These are phyloP conservation scores for Daldinia sp. DNA, from an alignment of 2,329 filamentous ascomycete species.

Conservation along the genomic window DNA sequence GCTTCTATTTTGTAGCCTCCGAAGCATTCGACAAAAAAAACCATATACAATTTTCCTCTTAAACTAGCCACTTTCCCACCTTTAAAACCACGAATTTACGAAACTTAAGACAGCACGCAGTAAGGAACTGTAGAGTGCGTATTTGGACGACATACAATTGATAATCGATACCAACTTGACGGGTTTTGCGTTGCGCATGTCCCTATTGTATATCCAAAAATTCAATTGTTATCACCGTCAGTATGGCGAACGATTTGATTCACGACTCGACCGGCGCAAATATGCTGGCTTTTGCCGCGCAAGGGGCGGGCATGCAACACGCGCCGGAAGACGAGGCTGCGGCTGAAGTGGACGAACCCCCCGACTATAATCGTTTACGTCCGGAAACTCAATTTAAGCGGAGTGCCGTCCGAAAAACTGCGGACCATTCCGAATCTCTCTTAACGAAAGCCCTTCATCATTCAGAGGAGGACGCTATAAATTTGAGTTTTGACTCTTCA, in stretches of 20 bases:
- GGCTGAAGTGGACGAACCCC: constrained; percentile 89
- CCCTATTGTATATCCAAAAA: constrained; percentile 18
- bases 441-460: constrained; percentile 85
- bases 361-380: constrained; percentile 66
- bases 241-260: constrained; percentile 55
- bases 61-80: constrained; percentile 15
- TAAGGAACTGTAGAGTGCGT: constrained; percentile 18
- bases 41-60: constrained; percentile 15
- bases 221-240: constrained; percentile 27
- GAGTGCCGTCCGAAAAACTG: constrained; percentile 61
- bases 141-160: constrained; percentile 17
- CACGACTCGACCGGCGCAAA: constrained; percentile 57
- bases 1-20: constrained; percentile 44
- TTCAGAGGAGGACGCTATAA: constrained; percentile 67
- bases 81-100: constrained; percentile 16
- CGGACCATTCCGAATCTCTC: constrained; percentile 79
- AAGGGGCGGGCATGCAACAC: constrained; percentile 58
- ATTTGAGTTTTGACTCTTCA: constrained; percentile 53
- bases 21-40: constrained; percentile 30
- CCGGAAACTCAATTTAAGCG: constrained; percentile 59
- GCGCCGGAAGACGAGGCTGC: constrained; percentile 70
- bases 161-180: constrained; percentile 6
- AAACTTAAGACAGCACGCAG: constrained; percentile 24
- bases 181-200: constrained; percentile 19
- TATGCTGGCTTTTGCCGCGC: constrained; percentile 60